A percentile compares a stretch with the other conserved stretches of the same genome.
These are phyloP conservation scores for Mallotus nudiflorus DNA, from an alignment of 345 rosid genomes.

Conservation along the genomic window DNA sequence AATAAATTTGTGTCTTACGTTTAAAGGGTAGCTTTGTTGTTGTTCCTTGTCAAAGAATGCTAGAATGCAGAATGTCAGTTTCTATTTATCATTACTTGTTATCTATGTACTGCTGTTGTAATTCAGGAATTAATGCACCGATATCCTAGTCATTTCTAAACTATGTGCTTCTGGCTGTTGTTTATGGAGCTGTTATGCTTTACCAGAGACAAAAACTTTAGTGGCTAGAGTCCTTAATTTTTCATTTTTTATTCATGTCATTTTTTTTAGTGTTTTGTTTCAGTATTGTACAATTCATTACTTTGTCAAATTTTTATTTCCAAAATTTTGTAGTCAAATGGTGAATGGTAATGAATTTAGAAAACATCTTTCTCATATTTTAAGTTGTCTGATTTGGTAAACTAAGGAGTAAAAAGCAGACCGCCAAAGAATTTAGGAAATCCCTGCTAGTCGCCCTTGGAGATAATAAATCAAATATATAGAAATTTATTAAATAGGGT, in stretches of 20 bases:
- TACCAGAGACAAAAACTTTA: conserved; percentile 36
- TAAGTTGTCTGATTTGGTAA: conserved; percentile 3
- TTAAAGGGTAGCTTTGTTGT: background rate
- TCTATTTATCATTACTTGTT: background rate
- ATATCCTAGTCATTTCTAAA: conserved; percentile 52
- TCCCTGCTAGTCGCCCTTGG: background rate
- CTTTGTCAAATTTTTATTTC: background rate
- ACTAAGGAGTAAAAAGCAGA: too few relatives aligned
- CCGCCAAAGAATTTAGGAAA: background rate
- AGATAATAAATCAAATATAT: too few relatives aligned
- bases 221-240: conserved; percentile 17
- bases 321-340: background rate
- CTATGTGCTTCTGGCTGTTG: conserved; percentile 41
- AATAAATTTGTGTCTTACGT: background rate
- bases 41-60: background rate
- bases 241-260: too few relatives aligned
- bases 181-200: conserved; percentile 44
- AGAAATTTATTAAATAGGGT: too few relatives aligned
- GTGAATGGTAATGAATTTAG: background rate
- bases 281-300: background rate
- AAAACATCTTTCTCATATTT: background rate
- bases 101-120: conserved; percentile 1
- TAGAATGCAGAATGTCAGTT: background rate
- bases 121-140: conserved; percentile 49
- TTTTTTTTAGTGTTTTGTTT: background rate